Evolutionary conservation across 2,329 filamentous ascomycete genomes (phyloP), one percentile per base, ranked within the genome.

Genomic region (Ceratocystis cubensis): DNA sequence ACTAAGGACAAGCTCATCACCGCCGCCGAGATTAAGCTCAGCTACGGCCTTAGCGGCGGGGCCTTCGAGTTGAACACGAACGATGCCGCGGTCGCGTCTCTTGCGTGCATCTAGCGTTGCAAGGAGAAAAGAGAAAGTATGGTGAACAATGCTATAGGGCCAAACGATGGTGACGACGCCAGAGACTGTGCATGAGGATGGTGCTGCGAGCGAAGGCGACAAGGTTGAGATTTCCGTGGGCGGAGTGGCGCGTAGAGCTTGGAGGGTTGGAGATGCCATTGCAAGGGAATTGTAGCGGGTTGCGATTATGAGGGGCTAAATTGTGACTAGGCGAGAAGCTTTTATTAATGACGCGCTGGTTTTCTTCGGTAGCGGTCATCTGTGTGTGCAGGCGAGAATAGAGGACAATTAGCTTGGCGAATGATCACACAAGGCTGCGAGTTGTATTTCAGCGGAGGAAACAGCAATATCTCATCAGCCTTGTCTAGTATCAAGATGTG

Each of bases 121-220:
- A 44, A 97, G 82, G 22, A 95, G 82, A 63, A 96, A 86, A 30
- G 90, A 87, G 70, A 91, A 82, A 48, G 85, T 85, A 65, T 82
- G 83, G 37, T 83, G 88, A 30, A 90, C 84, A 25, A 88, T 88
- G 70, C 89, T 96, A 75, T 90, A 96, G 0, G 93, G 93, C 92
- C 93, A 97, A 67, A 90, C 86, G 45, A 97, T 84, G 7, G 91
- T 93, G 25, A 96, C 84, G 17, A 88, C 80, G 48, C 89, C 91
- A 67, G 84, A 81, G 41, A 96, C 76, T 13, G 78, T 76, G 68
- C 77, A 77, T 5, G 76, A 73, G 1, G 72, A 67, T 28, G 75
- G 73, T 13, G 79, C 73, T 15, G 75, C 66, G 5, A 84, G 71
- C 7, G 78, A 76, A 5, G 84, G 82, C 44, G 71, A 73, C 44